Evolutionary conservation across 139 green algal genomes (phyloP).

Genomic region (Chlamydomonas schloesseri): DNA sequence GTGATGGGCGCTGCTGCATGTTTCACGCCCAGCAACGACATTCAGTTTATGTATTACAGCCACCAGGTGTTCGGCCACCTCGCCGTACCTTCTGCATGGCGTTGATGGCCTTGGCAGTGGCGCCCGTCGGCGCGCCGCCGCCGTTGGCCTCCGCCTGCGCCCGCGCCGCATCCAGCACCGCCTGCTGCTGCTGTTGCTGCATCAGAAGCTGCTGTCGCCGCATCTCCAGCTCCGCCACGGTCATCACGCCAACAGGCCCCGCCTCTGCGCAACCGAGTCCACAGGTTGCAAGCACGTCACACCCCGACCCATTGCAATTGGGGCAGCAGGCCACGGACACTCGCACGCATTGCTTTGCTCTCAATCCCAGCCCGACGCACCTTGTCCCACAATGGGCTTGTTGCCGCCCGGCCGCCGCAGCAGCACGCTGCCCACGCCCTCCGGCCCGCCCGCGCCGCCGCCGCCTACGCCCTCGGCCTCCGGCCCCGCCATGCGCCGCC

Average conservation of each 20-base stretch:
- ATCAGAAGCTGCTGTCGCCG: conserved; percentile 9
- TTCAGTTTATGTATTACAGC: too few species aligned
- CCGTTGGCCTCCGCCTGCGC: background rate
- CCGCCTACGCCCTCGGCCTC: conserved; percentile 29
- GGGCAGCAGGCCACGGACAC: too few species aligned
- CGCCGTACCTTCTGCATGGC: too few species aligned
- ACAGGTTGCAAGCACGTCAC: too few species aligned
- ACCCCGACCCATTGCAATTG: too few species aligned
- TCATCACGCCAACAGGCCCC: conserved; percentile 25
- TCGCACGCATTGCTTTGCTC: too few species aligned
- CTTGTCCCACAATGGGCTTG: background rate
- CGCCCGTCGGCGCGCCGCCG: too few species aligned
- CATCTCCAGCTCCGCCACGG: conserved; percentile 37
- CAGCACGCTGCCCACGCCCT: conserved; percentile 36
- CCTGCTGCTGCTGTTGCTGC: conserved; percentile 18
- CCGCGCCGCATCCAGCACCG: background rate
- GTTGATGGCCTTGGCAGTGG: too few species aligned
- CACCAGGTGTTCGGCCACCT: too few species aligned
- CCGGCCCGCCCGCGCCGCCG: background rate
- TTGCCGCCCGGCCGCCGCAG: conserved; percentile 14
- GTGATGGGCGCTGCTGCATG: too few species aligned
- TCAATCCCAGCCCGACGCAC: background rate
- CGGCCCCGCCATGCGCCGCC: conserved; percentile 35
- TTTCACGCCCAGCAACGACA: too few species aligned
- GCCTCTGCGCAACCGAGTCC: too few species aligned